Conservation (phyloP, 2,329 filamentous ascomycete genomes). For the Diaporthe capsici region DNA sequence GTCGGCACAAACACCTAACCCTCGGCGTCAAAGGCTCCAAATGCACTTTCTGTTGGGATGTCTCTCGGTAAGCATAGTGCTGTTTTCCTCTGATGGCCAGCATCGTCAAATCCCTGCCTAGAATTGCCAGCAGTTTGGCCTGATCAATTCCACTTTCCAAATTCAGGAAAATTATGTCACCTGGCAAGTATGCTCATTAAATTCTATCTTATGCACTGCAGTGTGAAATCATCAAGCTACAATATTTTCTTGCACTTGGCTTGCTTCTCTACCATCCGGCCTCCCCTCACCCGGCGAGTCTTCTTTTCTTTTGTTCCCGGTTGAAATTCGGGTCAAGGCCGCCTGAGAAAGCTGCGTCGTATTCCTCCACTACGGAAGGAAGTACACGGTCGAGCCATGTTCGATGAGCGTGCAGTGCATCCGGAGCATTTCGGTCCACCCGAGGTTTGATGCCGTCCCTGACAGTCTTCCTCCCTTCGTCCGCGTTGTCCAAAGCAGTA, state of each 20-base stretch:
- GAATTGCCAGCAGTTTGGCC: background rate
- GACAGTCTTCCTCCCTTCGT: background rate
- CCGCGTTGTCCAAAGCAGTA: slow-evolving; percentile 9
- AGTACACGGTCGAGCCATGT: slow-evolving; percentile 1
- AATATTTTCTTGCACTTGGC: background rate
- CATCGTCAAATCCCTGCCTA: too few relatives aligned
- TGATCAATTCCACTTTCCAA: too few relatives aligned
- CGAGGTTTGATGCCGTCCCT: background rate
- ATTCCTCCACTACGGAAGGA: background rate
- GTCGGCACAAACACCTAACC: background rate
- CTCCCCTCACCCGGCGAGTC: background rate
- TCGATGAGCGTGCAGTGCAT: background rate
- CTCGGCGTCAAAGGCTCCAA: background rate
- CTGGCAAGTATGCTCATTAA: too few relatives aligned
- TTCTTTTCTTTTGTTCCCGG: background rate
- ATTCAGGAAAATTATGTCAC: background rate
- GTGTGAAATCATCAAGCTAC: background rate
- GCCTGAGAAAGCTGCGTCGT: background rate
- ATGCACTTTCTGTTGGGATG: too few relatives aligned
- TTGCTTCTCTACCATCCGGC: background rate
- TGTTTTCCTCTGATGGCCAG: too few relatives aligned
- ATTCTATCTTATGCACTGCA: background rate
- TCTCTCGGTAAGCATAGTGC: too few relatives aligned
- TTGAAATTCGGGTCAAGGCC: background rate
- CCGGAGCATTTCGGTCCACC: background rate